Evolutionary conservation across 1,284 basidiomycete species (phyloP).

Genomic region (Ceratobasidium sp.): DNA sequence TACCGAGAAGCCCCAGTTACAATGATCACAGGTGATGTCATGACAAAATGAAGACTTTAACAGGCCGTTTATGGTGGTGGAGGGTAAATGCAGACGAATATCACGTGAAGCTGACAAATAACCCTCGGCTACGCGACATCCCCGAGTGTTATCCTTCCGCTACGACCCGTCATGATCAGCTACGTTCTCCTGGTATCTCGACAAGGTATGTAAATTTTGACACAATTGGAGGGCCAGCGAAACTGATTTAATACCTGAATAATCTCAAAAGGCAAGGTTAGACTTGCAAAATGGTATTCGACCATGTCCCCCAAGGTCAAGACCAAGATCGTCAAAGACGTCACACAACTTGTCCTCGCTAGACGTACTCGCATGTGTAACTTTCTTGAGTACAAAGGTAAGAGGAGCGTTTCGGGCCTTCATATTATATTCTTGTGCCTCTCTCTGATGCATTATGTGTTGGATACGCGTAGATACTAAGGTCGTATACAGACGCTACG

Average conservation of each 20-base stretch:
- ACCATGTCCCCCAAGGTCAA: conserved; percentile 95
- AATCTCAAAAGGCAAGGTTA: conserved; percentile 83
- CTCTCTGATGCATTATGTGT: conserved; percentile 11
- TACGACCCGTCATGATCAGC: conserved; percentile 69
- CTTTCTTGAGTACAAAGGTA: conserved; percentile 98
- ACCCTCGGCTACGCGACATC: not conserved
- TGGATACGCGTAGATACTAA: conserved; percentile 71
- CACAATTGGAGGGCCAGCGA: conserved; percentile 15
- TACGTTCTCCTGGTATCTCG: conserved; percentile 93
- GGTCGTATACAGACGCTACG: conserved; percentile 97
- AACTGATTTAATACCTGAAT: not conserved
- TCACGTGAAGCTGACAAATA: conserved; percentile 38
- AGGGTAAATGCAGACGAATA: not conserved
- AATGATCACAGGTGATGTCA: conserved; percentile 18
- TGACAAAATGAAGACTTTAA: not conserved
- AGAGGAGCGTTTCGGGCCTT: conserved; percentile 46
- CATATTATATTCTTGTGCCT: not conserved
- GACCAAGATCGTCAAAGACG: conserved; percentile 99
- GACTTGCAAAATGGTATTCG: conserved; percentile 98
- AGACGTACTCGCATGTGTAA: conserved; percentile 99
- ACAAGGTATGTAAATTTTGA: conserved; percentile 70
- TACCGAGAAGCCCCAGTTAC: conserved; percentile 37
- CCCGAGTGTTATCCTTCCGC: conserved; percentile 45
- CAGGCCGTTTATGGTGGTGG: not conserved
- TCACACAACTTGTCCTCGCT: conserved; percentile 97